Percentiles rank a stretch among this genome's conserved stretches.
Conservation (phyloP, 2,329 filamentous ascomycete genomes). For the Periglandula ipomoeae region DNA sequence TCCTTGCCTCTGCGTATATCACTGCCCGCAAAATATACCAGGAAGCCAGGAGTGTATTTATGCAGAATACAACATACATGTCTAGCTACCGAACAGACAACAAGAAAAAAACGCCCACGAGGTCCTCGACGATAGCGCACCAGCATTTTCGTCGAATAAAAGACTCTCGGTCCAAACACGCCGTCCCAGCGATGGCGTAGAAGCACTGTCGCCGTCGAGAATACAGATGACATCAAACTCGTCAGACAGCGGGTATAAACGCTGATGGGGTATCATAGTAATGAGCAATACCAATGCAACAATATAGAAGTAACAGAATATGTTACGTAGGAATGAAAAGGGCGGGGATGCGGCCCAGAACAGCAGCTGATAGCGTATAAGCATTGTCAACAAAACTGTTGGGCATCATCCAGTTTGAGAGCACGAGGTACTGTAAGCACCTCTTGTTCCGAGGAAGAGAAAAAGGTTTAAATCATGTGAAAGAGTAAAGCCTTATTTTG, state of each 20-base stretch:
- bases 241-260: conserved; percentile 36
- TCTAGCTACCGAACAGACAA: no score
- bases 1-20: not conserved
- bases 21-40: not conserved
- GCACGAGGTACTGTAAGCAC: conserved; percentile 4
- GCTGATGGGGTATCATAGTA: conserved; percentile 34
- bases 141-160: conserved; percentile 40
- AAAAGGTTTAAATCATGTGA: no score
- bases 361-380: conserved; percentile 39
- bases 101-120: conserved; percentile 42
- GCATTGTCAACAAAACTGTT: conserved; percentile 35
- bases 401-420: not conserved
- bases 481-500: no score
- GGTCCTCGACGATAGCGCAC: conserved; percentile 42
- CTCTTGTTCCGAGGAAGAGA: not conserved
- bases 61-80: not conserved
- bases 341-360: not conserved
- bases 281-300: conserved; percentile 17
- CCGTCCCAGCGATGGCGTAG: conserved; percentile 48
- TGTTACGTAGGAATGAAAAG: not conserved
- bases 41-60: not conserved
- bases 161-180: conserved; percentile 38
- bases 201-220: conserved; percentile 46
- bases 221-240: conserved; percentile 20
- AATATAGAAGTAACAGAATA: conserved; percentile 11